Base-by-base conservation (phyloP, 805 yeast genomes). In the Yarrowia sp. region DNA sequence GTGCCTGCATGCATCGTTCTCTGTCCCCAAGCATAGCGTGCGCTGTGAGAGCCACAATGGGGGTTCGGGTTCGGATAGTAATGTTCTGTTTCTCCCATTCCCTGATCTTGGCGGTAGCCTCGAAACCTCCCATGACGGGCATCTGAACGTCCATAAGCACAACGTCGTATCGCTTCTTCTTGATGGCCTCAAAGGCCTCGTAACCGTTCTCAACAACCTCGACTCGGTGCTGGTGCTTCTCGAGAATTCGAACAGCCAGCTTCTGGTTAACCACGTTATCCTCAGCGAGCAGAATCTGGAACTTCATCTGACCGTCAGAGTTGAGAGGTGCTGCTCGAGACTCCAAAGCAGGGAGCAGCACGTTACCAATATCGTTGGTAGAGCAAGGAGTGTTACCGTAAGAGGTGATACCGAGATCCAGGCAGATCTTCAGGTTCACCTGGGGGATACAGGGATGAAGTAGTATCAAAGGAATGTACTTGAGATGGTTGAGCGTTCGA, bases 121-220 rank as follows among this genome's bases (percentile, higher is more conserved):
- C 97, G 74, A 90, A 90, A 0, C 97, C 97, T 33, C 96, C 96
- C 95, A 90, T 91, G 14, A 89, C 90, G 8, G 96, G 96, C 97
- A 90, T 90, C 75, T 90, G 97, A 50, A 90, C 96, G 77, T 90
- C 96, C 97, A 90, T 90, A 69, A 90, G 81, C 17, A 90, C 88
- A 53, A 89, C 92, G 73, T 90, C 96, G 73, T 86, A 90, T 55
- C 82, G 80, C 67, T 82, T 83, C 68, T 82, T 80, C 73, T 86
- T 80, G 50, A 89, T 85, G 1, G 92, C 92, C 66, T 89, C 90
- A 69, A 84, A 82, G 0, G 96, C 96, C 70, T 90, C 90, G 66
- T 83, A 79, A 14, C 97, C 96, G 75, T 90, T 90, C 73, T 89
- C 93, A 7, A 90, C 96, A 53, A 90, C 96, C 66, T 85, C 86